Evolutionary conservation across 148 eudicot genomes (phyloP), one percentile per base, ranked within the genome.

Genomic region (Silene uniflora): DNA sequence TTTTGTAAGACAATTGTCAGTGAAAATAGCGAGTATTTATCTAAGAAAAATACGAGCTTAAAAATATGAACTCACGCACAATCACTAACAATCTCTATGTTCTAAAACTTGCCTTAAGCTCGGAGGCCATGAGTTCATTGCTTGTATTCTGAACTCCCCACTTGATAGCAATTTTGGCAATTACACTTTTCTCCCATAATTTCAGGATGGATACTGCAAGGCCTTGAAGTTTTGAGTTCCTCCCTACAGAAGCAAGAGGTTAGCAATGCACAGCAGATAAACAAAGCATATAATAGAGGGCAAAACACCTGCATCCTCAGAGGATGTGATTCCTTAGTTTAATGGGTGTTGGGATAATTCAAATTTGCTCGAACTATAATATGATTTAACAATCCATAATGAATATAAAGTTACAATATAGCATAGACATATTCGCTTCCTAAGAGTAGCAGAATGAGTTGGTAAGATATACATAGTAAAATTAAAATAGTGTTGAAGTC

Each of bases 191-290:
- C 88, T 91, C 96, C 99, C 97, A 95, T 75, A 95, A 70, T 78
- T 92, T 92, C 62, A 95, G 71, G 70, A 95, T 91, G 61, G 99
- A 88, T 66, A 83, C 92, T 73, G 99, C 97, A 79, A 95, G 84
- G 59, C 99, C 99, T 84, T 95, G 96, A 78, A 90, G 94, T 78
- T 89, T 89, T 55, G 89, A 85, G 86, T 92, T 95, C 81, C 99
- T 92, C 77, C 99, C 99, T 95, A 77, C 81, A 86, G 70, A 82
- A 79, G 44, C 63, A 67, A 66, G 12, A 59, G 52, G 44, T 39
- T 42, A 73, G 21, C 24, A 54, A 14, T 59, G 21, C 59, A 52
- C 27, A 72, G 44, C 54, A 6, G 8, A 42, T 52, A 52, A 52
- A 52, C 17, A 52, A 52, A 52, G 18, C 56, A 52, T 52, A 52